Percentiles rank a stretch among this genome's conserved stretches.
Conservation (phyloP, 352 stramenopile species). For the Phytopythium chamaehyphon region DNA sequence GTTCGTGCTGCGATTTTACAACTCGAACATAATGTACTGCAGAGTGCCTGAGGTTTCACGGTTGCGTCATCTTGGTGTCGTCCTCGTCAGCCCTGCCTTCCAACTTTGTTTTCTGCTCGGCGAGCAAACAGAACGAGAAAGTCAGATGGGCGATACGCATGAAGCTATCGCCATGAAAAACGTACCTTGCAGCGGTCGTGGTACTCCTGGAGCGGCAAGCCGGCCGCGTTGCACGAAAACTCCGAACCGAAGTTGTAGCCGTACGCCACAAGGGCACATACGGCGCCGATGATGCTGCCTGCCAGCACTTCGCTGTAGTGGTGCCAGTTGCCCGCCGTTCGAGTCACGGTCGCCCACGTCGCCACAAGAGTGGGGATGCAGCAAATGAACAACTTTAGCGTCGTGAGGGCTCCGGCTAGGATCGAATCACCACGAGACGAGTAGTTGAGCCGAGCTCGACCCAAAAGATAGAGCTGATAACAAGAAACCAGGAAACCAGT, state of each 20-base stretch:
- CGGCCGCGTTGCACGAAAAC: conserved; percentile 54
- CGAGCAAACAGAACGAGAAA: too few relatives aligned
- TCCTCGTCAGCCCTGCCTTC: too few relatives aligned
- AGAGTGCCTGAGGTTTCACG: too few relatives aligned
- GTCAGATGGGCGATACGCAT: too few relatives aligned
- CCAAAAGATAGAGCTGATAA: conserved; percentile 61
- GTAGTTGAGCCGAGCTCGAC: conserved; percentile 54
- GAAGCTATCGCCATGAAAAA: not conserved
- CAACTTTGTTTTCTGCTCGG: too few relatives aligned
- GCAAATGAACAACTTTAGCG: conserved; percentile 63
- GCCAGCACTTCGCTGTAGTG: conserved; percentile 81
- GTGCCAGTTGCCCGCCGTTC: conserved; percentile 84
- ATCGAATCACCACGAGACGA: conserved; percentile 43
- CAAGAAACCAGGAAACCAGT: conserved; percentile 3
- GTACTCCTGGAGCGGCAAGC: conserved; percentile 51
- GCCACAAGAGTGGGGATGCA: conserved; percentile 56
- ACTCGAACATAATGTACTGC: too few relatives aligned
- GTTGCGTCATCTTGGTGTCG: too few relatives aligned
- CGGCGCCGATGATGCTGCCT: conserved; percentile 49
- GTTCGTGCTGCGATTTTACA: too few relatives aligned
- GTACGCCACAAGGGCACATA: conserved; percentile 41
- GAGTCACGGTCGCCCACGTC: conserved; percentile 66
- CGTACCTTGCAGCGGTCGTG: conserved; percentile 43
- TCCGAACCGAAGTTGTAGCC: conserved; percentile 72
- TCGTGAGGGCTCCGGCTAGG: conserved; percentile 49